phyloP scores from a whole-genome alignment of 257 asterid species.

The Solanum clarkiae region DNA sequence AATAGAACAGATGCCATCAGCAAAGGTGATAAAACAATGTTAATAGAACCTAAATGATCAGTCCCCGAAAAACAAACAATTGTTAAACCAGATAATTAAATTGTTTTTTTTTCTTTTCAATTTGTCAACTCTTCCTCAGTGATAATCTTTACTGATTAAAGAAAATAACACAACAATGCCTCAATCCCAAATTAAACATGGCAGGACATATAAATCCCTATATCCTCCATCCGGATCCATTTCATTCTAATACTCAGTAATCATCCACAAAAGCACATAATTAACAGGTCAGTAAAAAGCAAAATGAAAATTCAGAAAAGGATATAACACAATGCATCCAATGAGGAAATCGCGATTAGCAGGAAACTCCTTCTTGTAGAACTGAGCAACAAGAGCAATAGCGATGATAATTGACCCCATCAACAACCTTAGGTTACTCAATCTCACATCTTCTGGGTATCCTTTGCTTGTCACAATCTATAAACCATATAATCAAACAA shows the following conservation, averaged over 20 bases:
- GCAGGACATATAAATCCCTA: neutral
- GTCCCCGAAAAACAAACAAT: neutral
- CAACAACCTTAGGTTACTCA: slow-evolving; percentile 72
- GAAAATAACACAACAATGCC: neutral
- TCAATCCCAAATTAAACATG: neutral
- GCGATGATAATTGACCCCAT: slow-evolving; percentile 54
- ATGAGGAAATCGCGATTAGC: slow-evolving; percentile 76
- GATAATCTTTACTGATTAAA: neutral
- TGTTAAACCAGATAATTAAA: neutral
- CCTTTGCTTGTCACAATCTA: slow-evolving; percentile 92
- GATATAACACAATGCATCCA: slow-evolving; percentile 85
- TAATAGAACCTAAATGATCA: neutral
- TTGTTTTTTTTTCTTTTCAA: neutral
- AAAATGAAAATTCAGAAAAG: slow-evolving; percentile 25
- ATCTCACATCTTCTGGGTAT: slow-evolving; percentile 69
- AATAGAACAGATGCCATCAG: neutral
- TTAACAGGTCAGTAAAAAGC: neutral
- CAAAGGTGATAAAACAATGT: neutral
- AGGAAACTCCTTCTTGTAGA: slow-evolving; percentile 87
- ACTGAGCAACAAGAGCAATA: slow-evolving; percentile 88
- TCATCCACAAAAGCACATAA: neutral
- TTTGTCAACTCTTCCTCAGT: neutral
- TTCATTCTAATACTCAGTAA: neutral
- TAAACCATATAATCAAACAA: neutral
- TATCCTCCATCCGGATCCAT: neutral